Evolutionary conservation across 371 early-diverging fungal genomes (phyloP).

Genomic region (Mortierella sp.): DNA sequence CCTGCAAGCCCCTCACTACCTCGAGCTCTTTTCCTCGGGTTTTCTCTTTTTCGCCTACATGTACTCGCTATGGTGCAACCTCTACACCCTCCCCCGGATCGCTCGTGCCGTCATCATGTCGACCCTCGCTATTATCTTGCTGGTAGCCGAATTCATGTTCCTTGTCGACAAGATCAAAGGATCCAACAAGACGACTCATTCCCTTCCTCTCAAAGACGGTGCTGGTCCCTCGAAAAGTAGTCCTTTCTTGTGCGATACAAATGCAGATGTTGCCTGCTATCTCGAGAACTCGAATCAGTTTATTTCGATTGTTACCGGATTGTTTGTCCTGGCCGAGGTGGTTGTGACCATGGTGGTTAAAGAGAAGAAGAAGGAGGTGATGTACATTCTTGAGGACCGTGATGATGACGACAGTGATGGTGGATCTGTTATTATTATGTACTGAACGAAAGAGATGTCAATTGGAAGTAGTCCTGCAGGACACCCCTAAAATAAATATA

Average conservation of each 20-base stretch:
- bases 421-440: background rate
- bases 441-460: no score
- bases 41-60: background rate
- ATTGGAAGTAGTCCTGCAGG: no score
- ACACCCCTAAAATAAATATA: no score
- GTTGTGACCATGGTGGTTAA: background rate
- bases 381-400: background rate
- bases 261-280: background rate
- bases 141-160: background rate
- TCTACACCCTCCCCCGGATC: background rate
- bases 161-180: background rate
- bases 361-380: background rate
- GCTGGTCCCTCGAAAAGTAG: background rate
- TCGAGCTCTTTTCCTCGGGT: background rate
- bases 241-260: background rate
- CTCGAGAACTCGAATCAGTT: background rate
- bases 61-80: background rate
- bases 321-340: background rate
- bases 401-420: constrained; percentile 6
- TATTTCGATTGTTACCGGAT: background rate
- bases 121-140: background rate
- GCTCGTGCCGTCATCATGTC: background rate
- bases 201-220: background rate
- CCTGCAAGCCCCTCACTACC: background rate
- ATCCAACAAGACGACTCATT: background rate